phyloP scores from a whole-genome alignment of 1,284 basidiomycete species.

The Trametes sp. region DNA sequence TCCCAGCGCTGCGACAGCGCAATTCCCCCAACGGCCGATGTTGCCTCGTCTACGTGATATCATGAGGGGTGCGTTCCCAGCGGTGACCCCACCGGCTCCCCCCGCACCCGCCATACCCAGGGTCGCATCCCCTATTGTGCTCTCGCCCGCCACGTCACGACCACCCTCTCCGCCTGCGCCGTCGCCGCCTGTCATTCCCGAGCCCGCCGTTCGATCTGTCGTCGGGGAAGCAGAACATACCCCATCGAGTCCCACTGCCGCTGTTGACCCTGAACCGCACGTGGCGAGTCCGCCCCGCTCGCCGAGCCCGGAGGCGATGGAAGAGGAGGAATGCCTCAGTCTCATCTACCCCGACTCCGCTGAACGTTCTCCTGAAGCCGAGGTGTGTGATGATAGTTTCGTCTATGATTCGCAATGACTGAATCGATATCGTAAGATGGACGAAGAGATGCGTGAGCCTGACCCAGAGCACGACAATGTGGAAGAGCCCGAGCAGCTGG shows the following conservation, averaged over 20 bases:
- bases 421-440: conserved; percentile 12
- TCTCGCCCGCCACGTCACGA: background rate
- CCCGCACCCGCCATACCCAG: too few relatives aligned
- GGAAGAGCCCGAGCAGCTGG: background rate
- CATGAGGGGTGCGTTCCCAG: background rate
- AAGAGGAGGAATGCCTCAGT: conserved; percentile 22
- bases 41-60: conserved; percentile 8
- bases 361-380: conserved; percentile 19
- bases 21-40: background rate
- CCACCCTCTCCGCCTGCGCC: background rate
- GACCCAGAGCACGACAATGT: background rate
- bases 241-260: background rate
- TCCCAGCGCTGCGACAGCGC: background rate
- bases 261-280: background rate
- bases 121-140: background rate
- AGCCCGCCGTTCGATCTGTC: background rate
- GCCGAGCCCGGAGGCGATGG: conserved; percentile 17
- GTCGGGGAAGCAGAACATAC: background rate
- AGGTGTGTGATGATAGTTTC: conserved; percentile 22
- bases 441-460: background rate
- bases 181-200: background rate
- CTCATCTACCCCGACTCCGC: conserved; percentile 24
- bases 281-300: conserved; percentile 15
- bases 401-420: conserved; percentile 6
- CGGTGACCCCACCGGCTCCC: background rate